These are phyloP conservation scores for Kernera saxatilis DNA, from an alignment of 345 rosid species.

Conservation along the genomic window DNA sequence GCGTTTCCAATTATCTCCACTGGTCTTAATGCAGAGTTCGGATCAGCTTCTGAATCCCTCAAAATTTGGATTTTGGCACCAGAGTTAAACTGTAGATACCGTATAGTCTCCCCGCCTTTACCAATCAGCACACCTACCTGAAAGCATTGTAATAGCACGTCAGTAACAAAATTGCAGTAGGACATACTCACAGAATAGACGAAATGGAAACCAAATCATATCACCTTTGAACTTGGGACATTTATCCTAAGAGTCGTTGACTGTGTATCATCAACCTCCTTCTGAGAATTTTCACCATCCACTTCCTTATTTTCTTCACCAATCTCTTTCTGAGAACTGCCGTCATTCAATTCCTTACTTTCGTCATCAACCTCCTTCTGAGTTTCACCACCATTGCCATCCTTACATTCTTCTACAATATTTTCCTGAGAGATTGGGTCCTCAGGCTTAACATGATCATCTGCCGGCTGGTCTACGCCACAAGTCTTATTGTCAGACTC, in stretches of 20 bases:
- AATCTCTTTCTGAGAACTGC: conserved; percentile 1
- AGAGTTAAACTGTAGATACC: conserved; percentile 67
- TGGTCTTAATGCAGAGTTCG: conserved; percentile 54
- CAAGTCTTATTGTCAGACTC: not conserved
- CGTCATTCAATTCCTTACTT: not conserved
- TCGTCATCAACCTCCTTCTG: conserved; percentile 4
- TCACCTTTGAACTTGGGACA: conserved; percentile 80
- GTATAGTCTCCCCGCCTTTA: conserved; percentile 79
- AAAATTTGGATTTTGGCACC: conserved; percentile 89
- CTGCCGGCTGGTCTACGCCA: conserved; percentile 11
- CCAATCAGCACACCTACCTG: conserved; percentile 95
- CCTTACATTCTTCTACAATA: not conserved
- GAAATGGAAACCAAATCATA: not conserved
- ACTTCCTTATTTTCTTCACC: conserved; percentile 14
- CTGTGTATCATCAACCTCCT: conserved; percentile 19
- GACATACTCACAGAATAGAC: not conserved
- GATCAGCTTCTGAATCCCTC: conserved; percentile 82
- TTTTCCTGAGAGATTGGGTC: not conserved
- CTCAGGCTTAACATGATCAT: conserved; percentile 14
- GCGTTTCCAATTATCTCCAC: conserved; percentile 70
- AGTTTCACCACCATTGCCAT: conserved; percentile 9
- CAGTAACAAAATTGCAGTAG: not conserved
- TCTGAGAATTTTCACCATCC: conserved; percentile 18
- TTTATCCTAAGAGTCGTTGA: conserved; percentile 47
- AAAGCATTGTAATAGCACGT: not conserved